Base-by-base conservation (phyloP, 139 green algal genomes). In the Chlamydomonas sphaeroides region DNA sequence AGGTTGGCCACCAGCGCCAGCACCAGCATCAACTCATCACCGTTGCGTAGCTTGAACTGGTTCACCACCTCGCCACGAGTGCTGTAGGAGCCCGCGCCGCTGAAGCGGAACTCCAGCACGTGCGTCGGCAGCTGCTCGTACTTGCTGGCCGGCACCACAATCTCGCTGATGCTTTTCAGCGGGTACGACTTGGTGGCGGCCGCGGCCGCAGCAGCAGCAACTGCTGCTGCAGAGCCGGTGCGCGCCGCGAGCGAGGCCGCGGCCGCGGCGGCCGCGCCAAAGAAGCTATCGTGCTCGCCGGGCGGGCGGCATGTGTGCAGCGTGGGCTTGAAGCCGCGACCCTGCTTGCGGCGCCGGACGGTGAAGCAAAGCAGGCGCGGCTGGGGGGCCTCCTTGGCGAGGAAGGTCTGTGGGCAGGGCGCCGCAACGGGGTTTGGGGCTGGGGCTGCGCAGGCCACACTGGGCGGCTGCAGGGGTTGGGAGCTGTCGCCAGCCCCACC, bases 341-440 rank as follows among this genome's bases (percentile, higher is more conserved):
- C 32, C 6, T 57, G 57, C 42, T 72, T 79, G 51, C 48, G 36
- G 18, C 81, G 81, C 32, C 81, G 72, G 35, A 86, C 81, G 17
- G 81, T 86, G 36, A 86, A 49, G 81, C 49, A 71, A 23, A 86
- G 65, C 65, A 86, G 71, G 6, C 81, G 81, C 0, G 81, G 72
- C 42, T 80, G 59, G 6, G 81, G 81, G 0, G 72, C 81, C 51
- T 83, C 66, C 4, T 78, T 70, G 3, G 81, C 81, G 2, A 83
- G 72, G 72, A 83, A 86, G 49, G 65, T 83, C 81, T 86, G 67
- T 8, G 45, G 32, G 25, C 26, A 56, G 10, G 32, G 51, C 36
- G 7, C 26, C 6, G 70, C 14, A 36, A 33, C 17, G 57, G n/a
- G 33, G 45, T 32, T 15, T 71, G 36, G 8, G 17, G 35, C 20